Percentiles rank a stretch among this genome's conserved stretches.
Evolutionary conservation across 495 filamentous ascomycete genomes (phyloP).

Genomic region (Chaetomium tenue): DNA sequence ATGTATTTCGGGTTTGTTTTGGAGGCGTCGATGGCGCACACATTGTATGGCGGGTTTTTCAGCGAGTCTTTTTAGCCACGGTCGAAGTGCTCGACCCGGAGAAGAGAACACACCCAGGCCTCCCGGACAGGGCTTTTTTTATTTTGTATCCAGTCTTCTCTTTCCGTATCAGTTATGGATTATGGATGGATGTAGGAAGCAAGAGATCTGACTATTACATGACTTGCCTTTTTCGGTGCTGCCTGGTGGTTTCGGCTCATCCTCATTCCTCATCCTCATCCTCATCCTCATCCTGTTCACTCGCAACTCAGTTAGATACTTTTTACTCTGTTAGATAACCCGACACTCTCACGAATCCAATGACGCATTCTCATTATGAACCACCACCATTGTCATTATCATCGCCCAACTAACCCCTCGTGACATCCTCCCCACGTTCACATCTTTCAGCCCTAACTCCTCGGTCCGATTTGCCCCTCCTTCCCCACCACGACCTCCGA

Average conservation of each 20-base stretch:
- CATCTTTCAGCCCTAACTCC: no score
- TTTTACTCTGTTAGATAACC: slow-evolving; percentile 1
- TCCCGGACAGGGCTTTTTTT: not conserved
- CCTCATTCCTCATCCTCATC: no score
- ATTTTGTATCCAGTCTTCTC: not conserved
- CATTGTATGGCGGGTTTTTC: slow-evolving; percentile 5
- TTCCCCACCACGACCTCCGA: no score
- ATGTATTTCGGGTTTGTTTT: not conserved
- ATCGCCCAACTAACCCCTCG: no score
- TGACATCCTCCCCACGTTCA: no score
- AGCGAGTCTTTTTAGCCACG: slow-evolving; percentile 2
- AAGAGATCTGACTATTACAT: not conserved
- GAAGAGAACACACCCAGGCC: not conserved
- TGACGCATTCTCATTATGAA: not conserved
- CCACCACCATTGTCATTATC: no score
- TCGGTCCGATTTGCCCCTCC: no score
- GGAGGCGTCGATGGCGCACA: slow-evolving; percentile 17
- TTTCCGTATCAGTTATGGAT: no score
- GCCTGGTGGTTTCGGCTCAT: not conserved
- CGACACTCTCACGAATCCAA: slow-evolving; percentile 4
- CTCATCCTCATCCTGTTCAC: no score
- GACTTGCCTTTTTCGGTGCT: no score
- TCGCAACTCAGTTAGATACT: no score
- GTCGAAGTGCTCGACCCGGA: slow-evolving; percentile 30
- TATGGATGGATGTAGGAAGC: no score